Percentiles rank a stretch among this genome's conserved stretches.
These are phyloP conservation scores for Fusarium redolens DNA, from an alignment of 2,329 filamentous ascomycete species.

Conservation along the genomic window DNA sequence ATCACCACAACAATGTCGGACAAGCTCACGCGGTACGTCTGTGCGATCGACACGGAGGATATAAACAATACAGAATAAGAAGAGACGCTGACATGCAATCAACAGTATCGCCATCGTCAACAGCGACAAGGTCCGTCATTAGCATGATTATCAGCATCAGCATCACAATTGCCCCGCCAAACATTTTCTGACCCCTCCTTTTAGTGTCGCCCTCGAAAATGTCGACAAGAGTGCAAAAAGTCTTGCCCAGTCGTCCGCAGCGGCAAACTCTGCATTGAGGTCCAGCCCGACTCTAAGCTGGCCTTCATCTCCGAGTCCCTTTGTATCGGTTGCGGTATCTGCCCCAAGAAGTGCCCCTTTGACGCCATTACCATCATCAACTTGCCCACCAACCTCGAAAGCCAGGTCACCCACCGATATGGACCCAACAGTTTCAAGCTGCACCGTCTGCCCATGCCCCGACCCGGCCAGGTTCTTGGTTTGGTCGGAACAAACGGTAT, in stretches of 20 bases:
- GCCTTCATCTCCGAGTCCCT: conserved; percentile 97
- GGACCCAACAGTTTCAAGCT: conserved; percentile 99
- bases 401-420: conserved; percentile 97
- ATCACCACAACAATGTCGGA: conserved; percentile 76
- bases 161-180: conserved; percentile 42
- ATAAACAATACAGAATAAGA: neutral
- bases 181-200: conserved; percentile 43
- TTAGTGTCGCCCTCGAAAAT: conserved; percentile 72
- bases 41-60: neutral
- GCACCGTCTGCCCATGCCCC: conserved; percentile 93
- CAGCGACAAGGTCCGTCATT: conserved; percentile 82
- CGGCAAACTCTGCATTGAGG: conserved; percentile 98
- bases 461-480: conserved; percentile 94
- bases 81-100: conserved; percentile 41
- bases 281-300: conserved; percentile 86
- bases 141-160: conserved; percentile 26
- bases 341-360: conserved; percentile 99
- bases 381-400: conserved; percentile 98
- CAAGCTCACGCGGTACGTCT: conserved; percentile 90
- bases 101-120: conserved; percentile 97
- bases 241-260: conserved; percentile 97
- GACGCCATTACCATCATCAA: conserved; percentile 99
- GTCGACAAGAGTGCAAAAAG: conserved; percentile 98
- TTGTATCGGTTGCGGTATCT: conserved; percentile 99
- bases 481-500: conserved; percentile 99